These are phyloP conservation scores for Trebouxia sp. DNA, from an alignment of 139 green algal species.

Conservation along the genomic window DNA sequence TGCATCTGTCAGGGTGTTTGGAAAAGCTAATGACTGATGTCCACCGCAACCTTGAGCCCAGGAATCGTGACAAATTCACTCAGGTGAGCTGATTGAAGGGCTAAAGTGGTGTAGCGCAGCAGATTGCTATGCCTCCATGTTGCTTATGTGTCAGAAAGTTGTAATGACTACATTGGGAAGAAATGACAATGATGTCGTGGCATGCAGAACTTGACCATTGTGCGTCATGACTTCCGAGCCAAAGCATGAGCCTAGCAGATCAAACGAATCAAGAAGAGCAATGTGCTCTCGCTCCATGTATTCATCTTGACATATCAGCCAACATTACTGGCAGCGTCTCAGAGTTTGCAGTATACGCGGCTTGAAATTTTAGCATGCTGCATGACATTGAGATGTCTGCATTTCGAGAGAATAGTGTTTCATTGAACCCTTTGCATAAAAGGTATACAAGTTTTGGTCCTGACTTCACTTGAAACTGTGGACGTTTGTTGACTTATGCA, in stretches of 20 bases:
- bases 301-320: too few relatives aligned
- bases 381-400: not conserved
- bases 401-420: too few relatives aligned
- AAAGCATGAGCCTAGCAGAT: conserved; percentile 36
- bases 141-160: too few relatives aligned
- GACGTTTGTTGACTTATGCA: too few relatives aligned
- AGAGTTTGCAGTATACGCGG: too few relatives aligned
- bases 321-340: too few relatives aligned
- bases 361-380: not conserved
- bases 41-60: conserved; percentile 84
- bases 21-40: conserved; percentile 95
- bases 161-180: too few relatives aligned
- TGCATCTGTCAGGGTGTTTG: conserved; percentile 76
- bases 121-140: not conserved
- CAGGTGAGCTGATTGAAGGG: conserved; percentile 53
- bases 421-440: too few relatives aligned
- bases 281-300: not conserved
- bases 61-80: conserved; percentile 98
- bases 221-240: conserved; percentile 87
- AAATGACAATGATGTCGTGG: too few relatives aligned
- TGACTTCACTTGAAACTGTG: too few relatives aligned
- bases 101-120: not conserved
- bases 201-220: conserved; percentile 85
- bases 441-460: too few relatives aligned
- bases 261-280: conserved; percentile 5